These are phyloP conservation scores for Neofusicoccum laricinum DNA, from an alignment of 2,329 filamentous ascomycete genomes.

Conservation along the genomic window DNA sequence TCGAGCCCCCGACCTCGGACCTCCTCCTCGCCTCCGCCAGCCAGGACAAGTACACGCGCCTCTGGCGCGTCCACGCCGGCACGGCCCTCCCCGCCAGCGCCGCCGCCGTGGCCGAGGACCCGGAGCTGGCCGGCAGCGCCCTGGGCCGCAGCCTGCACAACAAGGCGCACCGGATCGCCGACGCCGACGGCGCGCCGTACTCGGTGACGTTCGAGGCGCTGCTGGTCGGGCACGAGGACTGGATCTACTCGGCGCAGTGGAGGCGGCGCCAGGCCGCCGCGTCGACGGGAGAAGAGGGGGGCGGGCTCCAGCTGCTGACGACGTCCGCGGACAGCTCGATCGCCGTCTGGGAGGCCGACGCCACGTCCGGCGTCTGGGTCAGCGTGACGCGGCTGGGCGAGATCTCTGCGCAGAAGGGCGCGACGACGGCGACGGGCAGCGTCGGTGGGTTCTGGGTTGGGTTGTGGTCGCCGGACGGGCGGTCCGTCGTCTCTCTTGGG, in stretches of 20 bases:
- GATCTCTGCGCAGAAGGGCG: slow-evolving; percentile 91
- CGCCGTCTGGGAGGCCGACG: slow-evolving; percentile 86
- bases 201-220: slow-evolving; percentile 91
- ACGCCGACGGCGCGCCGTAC: slow-evolving; percentile 60
- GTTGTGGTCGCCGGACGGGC: slow-evolving; percentile 79
- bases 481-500: slow-evolving; percentile 75
- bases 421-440: slow-evolving; percentile 92
- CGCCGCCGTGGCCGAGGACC: slow-evolving; percentile 50
- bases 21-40: slow-evolving; percentile 86
- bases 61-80: slow-evolving; percentile 82
- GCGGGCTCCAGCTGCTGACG: slow-evolving; percentile 69
- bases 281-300: not conserved
- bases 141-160: slow-evolving; percentile 78
- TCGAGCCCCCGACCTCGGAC: slow-evolving; percentile 55
- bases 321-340: slow-evolving; percentile 94
- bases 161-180: slow-evolving; percentile 73
- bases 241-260: slow-evolving; percentile 92
- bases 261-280: slow-evolving; percentile 44
- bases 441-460: slow-evolving; percentile 96
- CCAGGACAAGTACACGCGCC: slow-evolving; percentile 93
- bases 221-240: slow-evolving; percentile 92
- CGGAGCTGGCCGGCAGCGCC: slow-evolving; percentile 43
- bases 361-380: slow-evolving; percentile 84
- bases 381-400: slow-evolving; percentile 83
- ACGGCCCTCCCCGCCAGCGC: slow-evolving; percentile 60